Conservation (phyloP, 371 early-diverging fungal species). For the Mortierella sp. region DNA sequence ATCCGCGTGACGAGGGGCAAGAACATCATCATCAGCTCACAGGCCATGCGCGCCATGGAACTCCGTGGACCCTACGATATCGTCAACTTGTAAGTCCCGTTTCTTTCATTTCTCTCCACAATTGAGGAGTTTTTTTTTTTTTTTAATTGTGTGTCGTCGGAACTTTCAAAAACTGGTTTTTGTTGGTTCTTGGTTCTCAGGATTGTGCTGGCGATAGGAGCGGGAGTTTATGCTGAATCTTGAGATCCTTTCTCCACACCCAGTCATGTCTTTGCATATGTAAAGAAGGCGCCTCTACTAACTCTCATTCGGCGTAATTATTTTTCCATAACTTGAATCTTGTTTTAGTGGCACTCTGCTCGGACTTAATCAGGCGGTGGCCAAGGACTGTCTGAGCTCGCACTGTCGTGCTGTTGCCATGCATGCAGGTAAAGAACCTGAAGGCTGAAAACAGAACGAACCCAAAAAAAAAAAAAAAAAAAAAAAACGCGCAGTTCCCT, state of each 20-base stretch:
- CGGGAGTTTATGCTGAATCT: not conserved
- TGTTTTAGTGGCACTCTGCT: conserved; percentile 61
- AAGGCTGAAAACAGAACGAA: not conserved
- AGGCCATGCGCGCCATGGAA: conserved; percentile 83
- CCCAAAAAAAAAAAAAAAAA: not conserved
- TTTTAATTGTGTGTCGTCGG: not conserved
- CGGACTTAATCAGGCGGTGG: conserved; percentile 67
- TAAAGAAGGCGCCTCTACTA: conserved; percentile 11
- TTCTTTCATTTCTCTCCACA: too few species aligned
- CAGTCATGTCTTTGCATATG: not conserved
- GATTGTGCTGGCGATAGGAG: not conserved
- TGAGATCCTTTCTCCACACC: not conserved
- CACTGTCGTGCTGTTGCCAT: conserved; percentile 66
- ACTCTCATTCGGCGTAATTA: not conserved
- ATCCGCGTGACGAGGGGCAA: conserved; percentile 89
- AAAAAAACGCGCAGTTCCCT: not conserved
- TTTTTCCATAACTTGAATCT: not conserved
- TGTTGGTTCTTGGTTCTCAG: too few species aligned
- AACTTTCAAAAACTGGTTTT: too few species aligned
- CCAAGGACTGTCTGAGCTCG: conserved; percentile 65
- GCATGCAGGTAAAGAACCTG: conserved; percentile 67
- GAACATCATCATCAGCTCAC: conserved; percentile 89
- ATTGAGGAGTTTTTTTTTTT: not conserved
- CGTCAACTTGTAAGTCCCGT: conserved; percentile 78
- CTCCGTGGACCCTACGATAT: conserved; percentile 89